Conservation (phyloP, 345 rosid genomes). For the Populus alba region DNA sequence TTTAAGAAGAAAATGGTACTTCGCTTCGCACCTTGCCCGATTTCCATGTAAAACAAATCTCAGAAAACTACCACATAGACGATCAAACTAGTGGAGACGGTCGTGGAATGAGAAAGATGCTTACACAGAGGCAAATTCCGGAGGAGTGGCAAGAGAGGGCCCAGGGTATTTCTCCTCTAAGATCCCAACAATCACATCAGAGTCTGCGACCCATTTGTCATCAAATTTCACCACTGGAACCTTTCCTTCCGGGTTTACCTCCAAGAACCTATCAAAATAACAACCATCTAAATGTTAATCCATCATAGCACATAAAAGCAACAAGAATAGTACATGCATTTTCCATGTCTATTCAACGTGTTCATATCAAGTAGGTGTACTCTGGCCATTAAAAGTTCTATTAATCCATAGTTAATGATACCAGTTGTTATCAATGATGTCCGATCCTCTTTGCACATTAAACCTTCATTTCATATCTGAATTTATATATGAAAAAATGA, state of each 20-base stretch:
- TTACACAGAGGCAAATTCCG: conserved; percentile 66
- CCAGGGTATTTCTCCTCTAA: conserved; percentile 86
- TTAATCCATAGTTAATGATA: background rate
- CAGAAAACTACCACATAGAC: background rate
- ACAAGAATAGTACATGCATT: background rate
- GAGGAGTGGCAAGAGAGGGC: conserved; percentile 61
- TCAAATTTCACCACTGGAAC: conserved; percentile 74
- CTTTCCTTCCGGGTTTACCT: conserved; percentile 78
- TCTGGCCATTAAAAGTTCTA: background rate
- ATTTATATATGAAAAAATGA: background rate
- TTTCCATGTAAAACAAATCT: no score
- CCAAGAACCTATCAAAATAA: conserved; percentile 55
- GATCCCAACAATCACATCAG: conserved; percentile 74
- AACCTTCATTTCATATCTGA: background rate
- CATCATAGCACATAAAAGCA: background rate
- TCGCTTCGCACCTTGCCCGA: no score
- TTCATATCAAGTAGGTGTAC: background rate
- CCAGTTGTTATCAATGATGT: background rate
- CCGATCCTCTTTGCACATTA: background rate
- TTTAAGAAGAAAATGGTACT: no score
- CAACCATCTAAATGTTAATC: background rate
- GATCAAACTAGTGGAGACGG: background rate
- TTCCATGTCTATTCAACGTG: background rate
- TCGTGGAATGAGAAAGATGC: background rate
- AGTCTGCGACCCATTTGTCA: conserved; percentile 80